Base-by-base conservation (phyloP, 495 filamentous ascomycete species). In the Lichenothelia convexa region DNA sequence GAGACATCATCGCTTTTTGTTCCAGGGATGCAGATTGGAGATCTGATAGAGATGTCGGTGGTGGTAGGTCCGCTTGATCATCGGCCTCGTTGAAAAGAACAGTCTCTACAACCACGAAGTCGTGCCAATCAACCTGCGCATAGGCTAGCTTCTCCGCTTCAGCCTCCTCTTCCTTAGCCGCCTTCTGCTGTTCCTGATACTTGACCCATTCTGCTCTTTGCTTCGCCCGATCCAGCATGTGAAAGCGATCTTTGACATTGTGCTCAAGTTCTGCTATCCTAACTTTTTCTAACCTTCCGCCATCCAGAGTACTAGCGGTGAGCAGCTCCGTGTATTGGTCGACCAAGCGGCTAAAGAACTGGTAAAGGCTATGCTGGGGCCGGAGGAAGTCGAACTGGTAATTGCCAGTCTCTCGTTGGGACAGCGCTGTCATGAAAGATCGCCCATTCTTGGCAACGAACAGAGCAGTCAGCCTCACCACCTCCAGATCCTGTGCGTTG, bases 331-430 rank as follows among this genome's bases (percentile, higher is more conserved):
- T 81, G 56, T 93, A 97, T 48, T 97, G 91, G 46, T 95, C 89
- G 35, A 94, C 74, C 32, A 93, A 61, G 37, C 82, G 70, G 41
- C 77, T 79, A 62, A 94, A 95, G 58, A 84, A 95, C 54, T 89
- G 83, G 58, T 93, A 82, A 34, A 93, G 73, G 50, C 75, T 87
- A 64, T 97, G 91, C 47, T 93, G 86, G 30, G 89, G 87, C 35
- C 87, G 75, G 18, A 97, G 64, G 53, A 97, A 97, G 58, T 95
- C 86, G 55, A 95, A 97, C 54, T 97, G 91, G 50, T 70, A 87
- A 56, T 97, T 95, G 41, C 81, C 63, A 11, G 82, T 66, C 62
- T 97, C 89, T 37, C 81, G 70, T 53, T 92, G 85, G 5, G 75
- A 77, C 35, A 97, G 62, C 21, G 74, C 68, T 3, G 84, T 95